Percentiles rank a stretch among this genome's conserved stretches.
phyloP scores from a whole-genome alignment of 2,329 filamentous ascomycete species.

The Cryphonectria nitschkei region DNA sequence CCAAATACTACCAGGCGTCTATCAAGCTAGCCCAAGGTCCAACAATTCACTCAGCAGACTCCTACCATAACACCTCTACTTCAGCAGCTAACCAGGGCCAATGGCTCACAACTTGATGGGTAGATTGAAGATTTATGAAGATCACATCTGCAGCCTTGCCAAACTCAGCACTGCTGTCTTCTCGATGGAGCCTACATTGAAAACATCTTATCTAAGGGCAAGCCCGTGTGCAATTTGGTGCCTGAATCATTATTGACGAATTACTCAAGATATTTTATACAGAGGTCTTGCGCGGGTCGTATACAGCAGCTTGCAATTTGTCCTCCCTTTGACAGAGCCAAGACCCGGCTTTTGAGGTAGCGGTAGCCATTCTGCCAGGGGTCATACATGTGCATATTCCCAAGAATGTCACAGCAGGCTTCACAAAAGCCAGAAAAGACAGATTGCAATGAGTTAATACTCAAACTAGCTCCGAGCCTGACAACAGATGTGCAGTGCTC shows the following conservation, averaged over 20 bases:
- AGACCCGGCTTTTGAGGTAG: too few relatives aligned
- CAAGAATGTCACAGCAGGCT: background rate
- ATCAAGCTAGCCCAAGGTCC: background rate
- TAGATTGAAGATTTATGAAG: background rate
- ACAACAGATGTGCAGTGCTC: background rate
- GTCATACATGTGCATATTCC: background rate
- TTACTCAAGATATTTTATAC: too few relatives aligned
- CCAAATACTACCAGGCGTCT: too few relatives aligned
- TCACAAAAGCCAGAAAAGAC: background rate
- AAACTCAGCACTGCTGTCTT: background rate
- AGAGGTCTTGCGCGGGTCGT: too few relatives aligned
- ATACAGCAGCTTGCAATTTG: too few relatives aligned
- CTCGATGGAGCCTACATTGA: background rate
- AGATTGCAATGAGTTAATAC: background rate
- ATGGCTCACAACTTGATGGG: background rate
- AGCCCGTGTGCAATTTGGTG: background rate
- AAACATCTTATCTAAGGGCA: background rate
- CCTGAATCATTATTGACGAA: too few relatives aligned
- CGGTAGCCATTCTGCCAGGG: background rate
- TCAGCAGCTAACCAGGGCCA: background rate
- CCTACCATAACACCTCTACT: background rate
- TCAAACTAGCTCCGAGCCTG: background rate
- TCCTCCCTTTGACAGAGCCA: too few relatives aligned
- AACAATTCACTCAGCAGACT: background rate
- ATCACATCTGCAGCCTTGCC: background rate